A percentile compares a stretch with the other conserved stretches of the same genome.
Conservation (phyloP, 106 monocot species). For the Platanthera guangdongensis region DNA sequence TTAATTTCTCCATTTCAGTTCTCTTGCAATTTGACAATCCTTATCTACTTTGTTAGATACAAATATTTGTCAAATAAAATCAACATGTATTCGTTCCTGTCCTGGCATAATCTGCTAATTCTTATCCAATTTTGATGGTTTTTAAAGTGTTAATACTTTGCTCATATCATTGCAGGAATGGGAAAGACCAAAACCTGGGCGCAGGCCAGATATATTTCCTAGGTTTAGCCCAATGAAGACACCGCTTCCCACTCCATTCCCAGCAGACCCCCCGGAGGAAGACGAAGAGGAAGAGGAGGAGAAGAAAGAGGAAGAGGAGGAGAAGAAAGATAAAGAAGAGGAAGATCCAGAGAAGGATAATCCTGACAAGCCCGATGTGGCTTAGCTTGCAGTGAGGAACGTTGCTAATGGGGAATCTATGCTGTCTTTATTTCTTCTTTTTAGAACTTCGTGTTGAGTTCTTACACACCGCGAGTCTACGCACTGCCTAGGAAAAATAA, state of each 20-base stretch:
- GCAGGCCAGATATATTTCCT: constrained; percentile 78
- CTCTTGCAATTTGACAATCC: not conserved
- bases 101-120: not conserved
- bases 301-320: constrained; percentile 57
- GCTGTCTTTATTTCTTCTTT: not conserved
- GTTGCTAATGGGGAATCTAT: not conserved
- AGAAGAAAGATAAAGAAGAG: too few species aligned
- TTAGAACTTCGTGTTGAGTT: not conserved
- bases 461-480: too few species aligned
- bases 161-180: constrained; percentile 41
- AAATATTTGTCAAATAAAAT: not conserved
- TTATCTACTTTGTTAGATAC: not conserved
- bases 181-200: constrained; percentile 76
- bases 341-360: constrained; percentile 67
- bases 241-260: constrained; percentile 62
- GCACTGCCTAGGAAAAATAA: too few species aligned
- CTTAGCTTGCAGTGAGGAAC: not conserved
- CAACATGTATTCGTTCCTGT: too few species aligned
- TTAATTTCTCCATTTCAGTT: not conserved
- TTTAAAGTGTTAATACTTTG: not conserved
- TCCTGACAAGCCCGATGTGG: constrained; percentile 33
- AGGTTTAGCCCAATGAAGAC: constrained; percentile 86
- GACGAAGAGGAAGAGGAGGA: constrained; percentile 79
- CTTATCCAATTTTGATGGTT: not conserved
- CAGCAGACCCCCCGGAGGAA: constrained; percentile 65